Conservation (phyloP, 345 rosid genomes). For the Rhodamnia argentea region DNA sequence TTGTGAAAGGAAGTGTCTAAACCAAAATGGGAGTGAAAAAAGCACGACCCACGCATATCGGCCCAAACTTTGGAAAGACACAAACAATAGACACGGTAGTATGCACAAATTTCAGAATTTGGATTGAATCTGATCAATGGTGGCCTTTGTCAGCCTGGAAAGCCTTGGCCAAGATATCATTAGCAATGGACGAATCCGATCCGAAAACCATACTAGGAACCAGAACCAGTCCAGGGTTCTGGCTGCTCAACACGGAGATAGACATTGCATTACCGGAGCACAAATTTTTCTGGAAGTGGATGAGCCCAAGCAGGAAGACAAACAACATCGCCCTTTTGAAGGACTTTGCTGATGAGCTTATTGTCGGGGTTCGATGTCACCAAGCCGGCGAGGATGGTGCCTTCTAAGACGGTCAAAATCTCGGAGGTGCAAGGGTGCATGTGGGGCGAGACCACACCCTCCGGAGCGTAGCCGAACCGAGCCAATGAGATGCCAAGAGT, state of each 20-base stretch:
- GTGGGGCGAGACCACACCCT: neutral
- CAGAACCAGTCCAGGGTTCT: slow-evolving; percentile 8
- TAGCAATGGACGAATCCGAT: slow-evolving; percentile 4
- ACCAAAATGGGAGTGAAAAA: too few species aligned
- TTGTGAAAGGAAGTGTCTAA: too few species aligned
- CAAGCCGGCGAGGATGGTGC: slow-evolving; percentile 10
- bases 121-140: neutral
- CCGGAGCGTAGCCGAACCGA: slow-evolving; percentile 2
- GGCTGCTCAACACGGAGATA: slow-evolving; percentile 8
- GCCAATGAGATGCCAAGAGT: slow-evolving; percentile 6
- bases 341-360: slow-evolving; percentile 11
- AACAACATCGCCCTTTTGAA: slow-evolving; percentile 14
- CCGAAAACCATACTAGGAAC: slow-evolving; percentile 12
- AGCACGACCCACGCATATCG: too few species aligned
- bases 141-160: slow-evolving; percentile 10
- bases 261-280: slow-evolving; percentile 1
- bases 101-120: neutral
- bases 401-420: slow-evolving; percentile 10
- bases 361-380: slow-evolving; percentile 15
- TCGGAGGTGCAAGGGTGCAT: slow-evolving; percentile 11
- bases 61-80: neutral
- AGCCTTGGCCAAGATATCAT: slow-evolving; percentile 13
- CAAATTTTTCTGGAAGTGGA: slow-evolving; percentile 14
- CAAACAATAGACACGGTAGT: neutral
- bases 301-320: slow-evolving; percentile 8